These are phyloP conservation scores for Eucalyptus cladocalyx DNA, from an alignment of 345 rosid genomes.

Conservation along the genomic window DNA sequence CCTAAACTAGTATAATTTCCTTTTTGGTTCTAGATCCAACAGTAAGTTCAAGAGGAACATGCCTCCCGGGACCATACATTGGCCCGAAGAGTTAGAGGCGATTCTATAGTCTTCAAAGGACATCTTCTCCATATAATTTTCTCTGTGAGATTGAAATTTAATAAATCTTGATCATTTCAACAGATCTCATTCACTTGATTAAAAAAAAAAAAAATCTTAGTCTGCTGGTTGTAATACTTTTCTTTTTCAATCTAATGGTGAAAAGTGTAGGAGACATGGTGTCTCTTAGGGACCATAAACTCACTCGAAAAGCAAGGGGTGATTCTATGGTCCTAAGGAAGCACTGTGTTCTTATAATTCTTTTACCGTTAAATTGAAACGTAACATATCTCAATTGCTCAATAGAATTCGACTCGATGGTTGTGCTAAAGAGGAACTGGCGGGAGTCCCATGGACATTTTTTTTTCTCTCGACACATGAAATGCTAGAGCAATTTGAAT, in stretches of 20 bases:
- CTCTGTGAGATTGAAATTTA: not conserved
- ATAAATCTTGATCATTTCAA: not conserved
- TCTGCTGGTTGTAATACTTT: not conserved
- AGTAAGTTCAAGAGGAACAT: not conserved
- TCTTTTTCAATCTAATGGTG: not conserved
- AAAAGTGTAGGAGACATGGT: not conserved
- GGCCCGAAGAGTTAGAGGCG: not conserved
- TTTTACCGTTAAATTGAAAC: not conserved
- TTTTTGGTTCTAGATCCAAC: not conserved
- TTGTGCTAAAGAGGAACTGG: not conserved
- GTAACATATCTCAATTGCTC: not conserved
- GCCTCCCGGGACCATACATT: not conserved
- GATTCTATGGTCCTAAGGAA: not conserved
- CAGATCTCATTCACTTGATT: not conserved
- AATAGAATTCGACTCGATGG: not conserved
- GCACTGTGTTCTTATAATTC: not conserved
- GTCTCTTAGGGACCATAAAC: not conserved
- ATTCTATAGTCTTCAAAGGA: not conserved
- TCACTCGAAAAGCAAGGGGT: not conserved
- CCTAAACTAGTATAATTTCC: not conserved
- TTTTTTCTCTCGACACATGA: not conserved
- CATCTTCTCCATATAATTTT: not conserved
- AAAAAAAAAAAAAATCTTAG: not conserved
- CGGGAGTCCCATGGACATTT: not conserved
- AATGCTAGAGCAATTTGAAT: not conserved